Conservation (phyloP, 192 early-diverging fungal species). For the Backusella psychrophila region DNA sequence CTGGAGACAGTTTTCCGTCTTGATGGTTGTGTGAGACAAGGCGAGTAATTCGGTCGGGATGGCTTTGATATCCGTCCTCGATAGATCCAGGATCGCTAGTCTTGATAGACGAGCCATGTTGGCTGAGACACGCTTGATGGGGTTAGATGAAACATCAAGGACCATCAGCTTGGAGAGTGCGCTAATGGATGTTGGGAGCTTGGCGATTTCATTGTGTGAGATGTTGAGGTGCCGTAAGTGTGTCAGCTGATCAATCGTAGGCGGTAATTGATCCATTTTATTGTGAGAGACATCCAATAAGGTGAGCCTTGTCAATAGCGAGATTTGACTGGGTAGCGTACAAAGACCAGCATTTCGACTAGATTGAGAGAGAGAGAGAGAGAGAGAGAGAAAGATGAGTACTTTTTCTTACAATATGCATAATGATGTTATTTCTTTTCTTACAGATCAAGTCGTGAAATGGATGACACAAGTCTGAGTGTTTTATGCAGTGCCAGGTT, state of each 20-base stretch:
- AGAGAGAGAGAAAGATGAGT: background rate
- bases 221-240: conserved; percentile 67
- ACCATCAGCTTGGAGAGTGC: conserved; percentile 54
- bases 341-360: conserved; percentile 4
- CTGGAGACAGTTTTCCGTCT: conserved; percentile 12
- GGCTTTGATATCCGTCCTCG: conserved; percentile 14
- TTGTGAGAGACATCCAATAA: conserved; percentile 70
- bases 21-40: background rate
- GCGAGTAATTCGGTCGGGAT: conserved; percentile 17
- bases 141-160: conserved; percentile 68
- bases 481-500: background rate
- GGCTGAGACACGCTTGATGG: conserved; percentile 59
- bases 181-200: conserved; percentile 63
- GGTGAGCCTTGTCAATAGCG: conserved; percentile 60
- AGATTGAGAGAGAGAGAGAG: too few relatives aligned
- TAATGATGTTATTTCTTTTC: background rate
- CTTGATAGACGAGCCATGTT: conserved; percentile 54
- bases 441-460: conserved; percentile 26
- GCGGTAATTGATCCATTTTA: conserved; percentile 58
- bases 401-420: background rate
- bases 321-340: conserved; percentile 42
- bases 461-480: conserved; percentile 12
- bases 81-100: conserved; percentile 11
- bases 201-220: conserved; percentile 56
- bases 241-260: conserved; percentile 56